Conservation (phyloP, 1,139 yeast genomes). For the Lodderomyces margitis region DNA sequence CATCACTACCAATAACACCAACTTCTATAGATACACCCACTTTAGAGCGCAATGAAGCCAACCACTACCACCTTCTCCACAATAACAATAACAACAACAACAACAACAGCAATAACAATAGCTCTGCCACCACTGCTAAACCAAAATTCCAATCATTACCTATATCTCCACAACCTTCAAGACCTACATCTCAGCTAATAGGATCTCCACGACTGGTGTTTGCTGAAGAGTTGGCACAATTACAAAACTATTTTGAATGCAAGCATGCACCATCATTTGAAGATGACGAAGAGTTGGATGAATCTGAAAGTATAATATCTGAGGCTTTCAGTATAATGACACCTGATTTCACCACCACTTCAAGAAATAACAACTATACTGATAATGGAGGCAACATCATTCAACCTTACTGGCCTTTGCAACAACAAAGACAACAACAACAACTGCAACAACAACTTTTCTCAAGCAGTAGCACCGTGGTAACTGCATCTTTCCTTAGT, state of each 20-base stretch:
- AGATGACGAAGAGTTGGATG: slow-evolving; percentile 12
- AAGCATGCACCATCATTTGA: neutral
- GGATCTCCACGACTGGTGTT: neutral
- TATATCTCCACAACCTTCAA: slow-evolving; percentile 14
- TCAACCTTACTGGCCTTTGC: neutral
- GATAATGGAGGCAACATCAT: neutral
- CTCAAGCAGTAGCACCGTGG: neutral
- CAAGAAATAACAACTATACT: neutral
- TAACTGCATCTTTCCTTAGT: slow-evolving; percentile 5
- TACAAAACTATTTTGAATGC: slow-evolving; percentile 1
- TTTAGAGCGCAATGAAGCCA: neutral
- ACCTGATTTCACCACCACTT: slow-evolving; percentile 6
- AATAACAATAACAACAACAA: slow-evolving; percentile 3
- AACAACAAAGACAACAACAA: slow-evolving; percentile 1
- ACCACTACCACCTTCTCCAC: no score
- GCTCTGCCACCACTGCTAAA: neutral
- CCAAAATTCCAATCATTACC: slow-evolving; percentile 6
- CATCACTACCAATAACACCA: slow-evolving; percentile 6
- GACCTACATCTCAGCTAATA: slow-evolving; percentile 2
- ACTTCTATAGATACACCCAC: slow-evolving; percentile 2
- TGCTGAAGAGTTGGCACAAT: slow-evolving; percentile 1
- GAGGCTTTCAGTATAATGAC: slow-evolving; percentile 11
- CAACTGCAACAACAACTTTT: neutral
- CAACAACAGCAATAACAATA: neutral
- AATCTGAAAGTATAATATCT: slow-evolving; percentile 12